Evolutionary conservation across 371 early-diverging fungal genomes (phyloP), one percentile per base, ranked within the genome.

Genomic region (Nematocida major): DNA sequence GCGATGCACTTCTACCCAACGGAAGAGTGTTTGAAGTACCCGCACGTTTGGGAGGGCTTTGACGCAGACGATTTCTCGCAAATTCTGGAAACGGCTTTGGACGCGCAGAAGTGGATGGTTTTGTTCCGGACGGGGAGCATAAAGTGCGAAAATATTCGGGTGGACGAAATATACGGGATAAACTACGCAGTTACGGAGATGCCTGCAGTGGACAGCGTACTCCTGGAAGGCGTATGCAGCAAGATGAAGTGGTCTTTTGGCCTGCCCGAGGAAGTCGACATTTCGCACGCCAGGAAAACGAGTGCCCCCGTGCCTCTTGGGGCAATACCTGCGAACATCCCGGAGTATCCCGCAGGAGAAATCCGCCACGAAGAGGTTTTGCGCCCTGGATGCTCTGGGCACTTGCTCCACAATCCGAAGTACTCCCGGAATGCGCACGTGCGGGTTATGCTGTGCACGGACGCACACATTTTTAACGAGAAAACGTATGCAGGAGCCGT

Each of bases 1-100:
- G 67, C n/a, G 49, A 78, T 84, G 78, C 79, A 78, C 48, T 70
- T 36, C 30, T 70, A 70, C 39, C 80, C 82, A 2, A 47, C 78
- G 13, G 78, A 78, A 43, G 73, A 82, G 73, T 63, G 69, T 22
- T 30, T 79, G 15, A 66, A 78, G 45, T 45, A 78, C 61, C 57
- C 53, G 15, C 63, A 80, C 54, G 40, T 66, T 7, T 67, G 67
- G 57, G 79, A 81, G 24, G 48, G 53, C 0, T 79, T 63, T 34
- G 79, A 81, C 47, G 24, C 48, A 13, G 66, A 76, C 26, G 54
- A 81, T 32, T 69, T 84, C 28, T 28, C 36, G 7, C 30, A 49
- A 36, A 9, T 78, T 0, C 15, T 84, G 5, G 34, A 54, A 3
- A 18, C 20, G 13, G 53, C 73, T n/a, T 18, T 18, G 32, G 59